phyloP scores from a whole-genome alignment of 202 grass and related monocot species.

The Panicum hallii region DNA sequence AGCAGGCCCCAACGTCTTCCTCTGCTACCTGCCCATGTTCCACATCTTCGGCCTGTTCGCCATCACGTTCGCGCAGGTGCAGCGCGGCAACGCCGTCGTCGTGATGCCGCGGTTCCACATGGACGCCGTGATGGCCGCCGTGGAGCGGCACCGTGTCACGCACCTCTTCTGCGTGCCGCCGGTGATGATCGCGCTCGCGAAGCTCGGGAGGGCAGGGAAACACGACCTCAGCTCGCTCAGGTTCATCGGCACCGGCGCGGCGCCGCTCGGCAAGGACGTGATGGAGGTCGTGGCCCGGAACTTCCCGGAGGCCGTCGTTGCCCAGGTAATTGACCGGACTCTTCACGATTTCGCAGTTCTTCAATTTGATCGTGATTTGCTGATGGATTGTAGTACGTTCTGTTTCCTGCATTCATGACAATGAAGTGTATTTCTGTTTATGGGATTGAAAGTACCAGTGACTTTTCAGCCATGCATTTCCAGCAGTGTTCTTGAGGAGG shows the following conservation, averaged over 20 bases:
- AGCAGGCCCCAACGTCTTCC: slow-evolving; percentile 61
- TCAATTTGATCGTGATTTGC: neutral
- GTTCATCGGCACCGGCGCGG: slow-evolving; percentile 77
- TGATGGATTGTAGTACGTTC: neutral
- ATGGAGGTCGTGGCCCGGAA: slow-evolving; percentile 82
- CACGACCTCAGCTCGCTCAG: slow-evolving; percentile 82
- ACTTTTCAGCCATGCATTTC: neutral
- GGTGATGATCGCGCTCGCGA: slow-evolving; percentile 87
- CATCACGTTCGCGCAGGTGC: slow-evolving; percentile 75
- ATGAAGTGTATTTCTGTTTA: neutral
- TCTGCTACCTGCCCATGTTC: slow-evolving; percentile 99
- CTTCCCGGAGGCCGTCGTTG: slow-evolving; percentile 56
- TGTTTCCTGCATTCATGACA: neutral
- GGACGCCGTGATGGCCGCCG: slow-evolving; percentile 54
- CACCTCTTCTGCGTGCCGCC: slow-evolving; percentile 87
- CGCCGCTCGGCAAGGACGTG: slow-evolving; percentile 89
- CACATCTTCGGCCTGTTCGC: slow-evolving; percentile 83
- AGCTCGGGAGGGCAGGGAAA: slow-evolving; percentile 59
- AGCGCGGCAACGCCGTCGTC: slow-evolving; percentile 71
- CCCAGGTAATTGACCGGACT: slow-evolving; percentile 55
- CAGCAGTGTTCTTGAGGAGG: neutral
- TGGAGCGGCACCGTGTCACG: slow-evolving; percentile 64
- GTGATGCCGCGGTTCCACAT: slow-evolving; percentile 81
- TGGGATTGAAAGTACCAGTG: neutral
- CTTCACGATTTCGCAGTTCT: neutral